These are phyloP conservation scores for Aquilaria malaccensis DNA, from an alignment of 345 rosid species.

Conservation along the genomic window DNA sequence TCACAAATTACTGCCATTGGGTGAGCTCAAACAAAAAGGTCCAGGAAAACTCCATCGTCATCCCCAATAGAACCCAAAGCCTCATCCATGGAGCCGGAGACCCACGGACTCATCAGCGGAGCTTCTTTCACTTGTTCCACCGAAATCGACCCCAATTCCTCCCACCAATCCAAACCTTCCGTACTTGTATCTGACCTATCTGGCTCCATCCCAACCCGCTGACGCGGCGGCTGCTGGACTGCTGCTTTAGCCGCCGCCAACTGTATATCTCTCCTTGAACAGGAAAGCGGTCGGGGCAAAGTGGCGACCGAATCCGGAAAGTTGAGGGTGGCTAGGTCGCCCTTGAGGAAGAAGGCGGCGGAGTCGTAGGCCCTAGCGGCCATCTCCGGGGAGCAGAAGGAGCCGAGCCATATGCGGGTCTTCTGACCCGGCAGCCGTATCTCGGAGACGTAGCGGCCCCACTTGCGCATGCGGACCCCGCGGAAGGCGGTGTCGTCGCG, in stretches of 20 bases:
- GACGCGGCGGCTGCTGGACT: neutral
- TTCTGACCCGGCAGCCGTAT: slow-evolving; percentile 23
- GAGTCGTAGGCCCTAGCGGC: slow-evolving; percentile 29
- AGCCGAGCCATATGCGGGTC: slow-evolving; percentile 27
- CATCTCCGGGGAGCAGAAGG: slow-evolving; percentile 23
- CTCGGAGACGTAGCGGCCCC: slow-evolving; percentile 31
- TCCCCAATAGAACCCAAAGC: neutral
- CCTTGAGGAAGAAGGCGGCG: slow-evolving; percentile 24
- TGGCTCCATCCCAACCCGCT: neutral
- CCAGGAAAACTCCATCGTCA: slow-evolving; percentile 3
- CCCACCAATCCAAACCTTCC: neutral
- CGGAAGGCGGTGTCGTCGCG: slow-evolving; percentile 13
- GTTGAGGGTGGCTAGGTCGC: slow-evolving; percentile 20
- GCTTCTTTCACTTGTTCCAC: slow-evolving; percentile 10
- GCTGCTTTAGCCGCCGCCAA: slow-evolving; percentile 23
- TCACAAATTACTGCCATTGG: too few species aligned
- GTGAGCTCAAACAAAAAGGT: too few species aligned
- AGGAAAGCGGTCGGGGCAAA: slow-evolving; percentile 21
- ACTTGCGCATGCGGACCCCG: slow-evolving; percentile 23
- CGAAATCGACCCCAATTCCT: neutral
- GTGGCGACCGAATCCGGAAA: slow-evolving; percentile 19
- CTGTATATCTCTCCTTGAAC: slow-evolving; percentile 24
- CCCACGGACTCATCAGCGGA: slow-evolving; percentile 5
- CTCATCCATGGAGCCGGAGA: slow-evolving; percentile 12
- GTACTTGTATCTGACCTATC: neutral